These are phyloP conservation scores for Wickerhamiella slavikovae DNA, from an alignment of 805 yeast species.

Conservation along the genomic window DNA sequence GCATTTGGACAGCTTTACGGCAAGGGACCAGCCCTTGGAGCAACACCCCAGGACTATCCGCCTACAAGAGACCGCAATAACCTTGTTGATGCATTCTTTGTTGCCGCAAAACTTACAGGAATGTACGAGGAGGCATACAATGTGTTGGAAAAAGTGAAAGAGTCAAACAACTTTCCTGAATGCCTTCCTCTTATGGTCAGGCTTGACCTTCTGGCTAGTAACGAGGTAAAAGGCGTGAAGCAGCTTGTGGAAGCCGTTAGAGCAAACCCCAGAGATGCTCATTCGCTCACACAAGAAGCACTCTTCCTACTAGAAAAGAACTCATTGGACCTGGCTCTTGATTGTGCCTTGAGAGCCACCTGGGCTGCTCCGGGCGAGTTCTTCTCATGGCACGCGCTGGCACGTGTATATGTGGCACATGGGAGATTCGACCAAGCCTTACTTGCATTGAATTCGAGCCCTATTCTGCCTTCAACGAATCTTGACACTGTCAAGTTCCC, in stretches of 20 bases:
- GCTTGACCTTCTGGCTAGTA: conserved; percentile 22
- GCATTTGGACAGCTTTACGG: conserved; percentile 48
- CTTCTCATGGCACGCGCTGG: conserved; percentile 46
- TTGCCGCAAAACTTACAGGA: conserved; percentile 43
- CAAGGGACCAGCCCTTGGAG: conserved; percentile 48
- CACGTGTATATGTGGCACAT: conserved; percentile 35
- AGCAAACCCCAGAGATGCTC: conserved; percentile 32
- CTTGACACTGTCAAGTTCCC: conserved; percentile 28
- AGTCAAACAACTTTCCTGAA: conserved; percentile 28
- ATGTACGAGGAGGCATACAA: conserved; percentile 39
- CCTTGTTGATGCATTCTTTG: conserved; percentile 54
- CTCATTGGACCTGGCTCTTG: conserved; percentile 33
- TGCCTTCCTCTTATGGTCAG: conserved; percentile 28
- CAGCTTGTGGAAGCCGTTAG: conserved; percentile 23
- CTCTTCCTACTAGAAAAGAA: conserved; percentile 36
- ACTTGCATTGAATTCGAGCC: conserved; percentile 50
- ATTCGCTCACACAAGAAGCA: conserved; percentile 40
- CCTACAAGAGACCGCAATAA: conserved; percentile 46
- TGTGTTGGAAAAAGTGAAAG: conserved; percentile 31
- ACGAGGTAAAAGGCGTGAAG: conserved; percentile 28
- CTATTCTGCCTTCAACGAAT: conserved; percentile 34
- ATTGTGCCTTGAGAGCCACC: conserved; percentile 39
- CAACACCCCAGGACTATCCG: conserved; percentile 43
- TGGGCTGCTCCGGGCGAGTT: conserved; percentile 58
- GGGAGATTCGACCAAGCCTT: conserved; percentile 41